Percentiles rank a stretch among this genome's conserved stretches.
These are phyloP conservation scores for Bacterosira constricta DNA, from an alignment of 108 stramenopile genomes.

Conservation along the genomic window DNA sequence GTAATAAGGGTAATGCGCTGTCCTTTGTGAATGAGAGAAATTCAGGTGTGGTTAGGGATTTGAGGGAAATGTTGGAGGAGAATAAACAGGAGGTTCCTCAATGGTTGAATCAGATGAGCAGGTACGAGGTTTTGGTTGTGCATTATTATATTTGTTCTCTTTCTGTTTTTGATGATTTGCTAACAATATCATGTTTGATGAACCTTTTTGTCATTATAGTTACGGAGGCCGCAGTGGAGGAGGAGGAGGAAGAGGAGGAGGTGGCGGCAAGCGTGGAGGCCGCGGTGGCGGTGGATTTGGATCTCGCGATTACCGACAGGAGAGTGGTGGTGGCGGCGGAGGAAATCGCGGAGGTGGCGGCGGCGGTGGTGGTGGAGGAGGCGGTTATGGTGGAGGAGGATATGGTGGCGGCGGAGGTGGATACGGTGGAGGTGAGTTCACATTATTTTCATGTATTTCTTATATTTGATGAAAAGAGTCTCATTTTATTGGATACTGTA, in stretches of 20 bases:
- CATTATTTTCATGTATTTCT: too few relatives aligned
- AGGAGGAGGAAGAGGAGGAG: conserved; percentile 67
- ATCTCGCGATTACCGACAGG: conserved; percentile 54
- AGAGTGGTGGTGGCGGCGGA: conserved; percentile 51
- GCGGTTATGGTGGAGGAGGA: conserved; percentile 34
- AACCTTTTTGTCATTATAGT: too few relatives aligned
- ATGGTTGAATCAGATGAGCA: conserved; percentile 84
- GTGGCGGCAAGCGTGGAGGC: conserved; percentile 50
- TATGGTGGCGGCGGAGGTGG: conserved; percentile 24
- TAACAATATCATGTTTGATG: too few relatives aligned
- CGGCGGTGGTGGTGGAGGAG: conserved; percentile 31
- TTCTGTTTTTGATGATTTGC: conserved; percentile 2
- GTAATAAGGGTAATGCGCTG: conserved; percentile 92
- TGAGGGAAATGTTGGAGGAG: conserved; percentile 83
- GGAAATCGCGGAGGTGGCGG: conserved; percentile 20
- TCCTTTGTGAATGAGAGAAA: conserved; percentile 95
- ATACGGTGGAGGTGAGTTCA: not conserved
- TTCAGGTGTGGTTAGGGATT: conserved; percentile 72
- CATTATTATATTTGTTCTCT: not conserved
- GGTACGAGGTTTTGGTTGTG: conserved; percentile 31
- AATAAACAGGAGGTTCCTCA: conserved; percentile 86
- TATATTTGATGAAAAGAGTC: too few relatives aligned
- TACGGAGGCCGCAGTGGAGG: conserved; percentile 59
- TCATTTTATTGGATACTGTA: too few relatives aligned
- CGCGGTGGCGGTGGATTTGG: conserved; percentile 33